These are phyloP conservation scores for Wickerhamiella sorbophila DNA, from an alignment of 805 yeast genomes.

Conservation along the genomic window DNA sequence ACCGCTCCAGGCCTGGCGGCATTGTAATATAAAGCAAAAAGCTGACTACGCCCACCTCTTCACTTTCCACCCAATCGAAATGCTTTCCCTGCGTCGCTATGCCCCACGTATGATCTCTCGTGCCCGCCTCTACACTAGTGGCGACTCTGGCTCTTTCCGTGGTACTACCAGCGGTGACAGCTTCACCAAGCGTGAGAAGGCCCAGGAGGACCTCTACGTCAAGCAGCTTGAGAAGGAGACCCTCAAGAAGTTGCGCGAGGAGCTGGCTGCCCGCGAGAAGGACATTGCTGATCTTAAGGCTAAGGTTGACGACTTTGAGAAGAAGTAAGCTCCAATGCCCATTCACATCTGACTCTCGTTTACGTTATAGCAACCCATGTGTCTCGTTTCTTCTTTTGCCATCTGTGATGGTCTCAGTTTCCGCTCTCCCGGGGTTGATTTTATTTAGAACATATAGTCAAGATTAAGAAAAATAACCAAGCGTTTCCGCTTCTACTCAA, in stretches of 20 bases:
- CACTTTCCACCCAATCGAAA: not conserved
- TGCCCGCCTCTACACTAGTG: constrained; percentile 13
- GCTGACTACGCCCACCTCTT: not conserved
- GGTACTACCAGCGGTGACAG: constrained; percentile 46
- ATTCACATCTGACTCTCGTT: too few species aligned
- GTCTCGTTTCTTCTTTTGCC: too few species aligned
- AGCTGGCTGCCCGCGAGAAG: constrained; percentile 21
- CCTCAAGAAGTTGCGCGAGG: constrained; percentile 42
- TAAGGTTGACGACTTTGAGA: constrained; percentile 15
- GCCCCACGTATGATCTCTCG: constrained; percentile 7
- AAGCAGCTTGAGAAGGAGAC: constrained; percentile 78
- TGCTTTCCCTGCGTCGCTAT: constrained; percentile 15
- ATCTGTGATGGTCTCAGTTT: too few species aligned
- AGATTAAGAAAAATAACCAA: too few species aligned
- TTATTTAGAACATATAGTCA: too few species aligned
- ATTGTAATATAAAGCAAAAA: not conserved
- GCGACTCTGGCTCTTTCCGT: constrained; percentile 43
- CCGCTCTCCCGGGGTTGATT: too few species aligned
- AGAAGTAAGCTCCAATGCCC: too few species aligned
- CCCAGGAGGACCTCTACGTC: constrained; percentile 78
- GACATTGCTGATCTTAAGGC: constrained; percentile 19
- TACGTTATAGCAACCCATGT: too few species aligned
- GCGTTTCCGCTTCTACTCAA: too few species aligned
- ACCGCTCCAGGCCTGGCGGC: too few species aligned
- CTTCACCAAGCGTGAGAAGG: constrained; percentile 81